Evolutionary conservation across 208 protist species (phyloP).

Genomic region (Naegleria lovaniensis): DNA sequence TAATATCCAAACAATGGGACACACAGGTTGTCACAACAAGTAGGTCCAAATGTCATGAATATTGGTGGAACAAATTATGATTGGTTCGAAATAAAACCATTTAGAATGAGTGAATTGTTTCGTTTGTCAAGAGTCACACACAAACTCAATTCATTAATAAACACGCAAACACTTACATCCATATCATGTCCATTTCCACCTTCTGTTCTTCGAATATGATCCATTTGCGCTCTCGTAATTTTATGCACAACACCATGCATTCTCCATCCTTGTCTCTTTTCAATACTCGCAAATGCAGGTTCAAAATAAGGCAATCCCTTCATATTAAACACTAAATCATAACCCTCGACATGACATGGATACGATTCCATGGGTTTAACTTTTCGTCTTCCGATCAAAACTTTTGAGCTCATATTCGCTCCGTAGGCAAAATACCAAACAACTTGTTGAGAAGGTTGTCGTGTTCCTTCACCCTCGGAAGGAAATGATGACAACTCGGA

Average conservation of each 20-base stretch:
- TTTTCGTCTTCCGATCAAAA: not conserved
- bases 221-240: not conserved
- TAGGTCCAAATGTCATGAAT: too few relatives aligned
- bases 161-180: too few relatives aligned
- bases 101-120: too few relatives aligned
- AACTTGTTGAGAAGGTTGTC: not conserved
- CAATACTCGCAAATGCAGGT: not conserved
- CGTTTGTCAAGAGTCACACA: too few relatives aligned
- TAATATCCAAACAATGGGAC: too few relatives aligned
- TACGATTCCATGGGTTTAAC: not conserved
- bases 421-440: not conserved
- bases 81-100: too few relatives aligned
- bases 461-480: too few relatives aligned
- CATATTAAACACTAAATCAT: not conserved
- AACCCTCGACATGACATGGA: not conserved
- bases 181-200: conserved; percentile 5
- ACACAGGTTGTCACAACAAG: too few relatives aligned
- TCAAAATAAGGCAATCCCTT: not conserved
- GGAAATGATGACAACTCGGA: too few relatives aligned
- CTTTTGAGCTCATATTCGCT: not conserved
- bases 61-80: too few relatives aligned
- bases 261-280: not conserved
- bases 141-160: too few relatives aligned
- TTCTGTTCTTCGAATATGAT: not conserved
- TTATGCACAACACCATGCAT: not conserved